These are phyloP conservation scores for Wickerhamomyces silvicola DNA, from an alignment of 805 yeast species.

Conservation along the genomic window DNA sequence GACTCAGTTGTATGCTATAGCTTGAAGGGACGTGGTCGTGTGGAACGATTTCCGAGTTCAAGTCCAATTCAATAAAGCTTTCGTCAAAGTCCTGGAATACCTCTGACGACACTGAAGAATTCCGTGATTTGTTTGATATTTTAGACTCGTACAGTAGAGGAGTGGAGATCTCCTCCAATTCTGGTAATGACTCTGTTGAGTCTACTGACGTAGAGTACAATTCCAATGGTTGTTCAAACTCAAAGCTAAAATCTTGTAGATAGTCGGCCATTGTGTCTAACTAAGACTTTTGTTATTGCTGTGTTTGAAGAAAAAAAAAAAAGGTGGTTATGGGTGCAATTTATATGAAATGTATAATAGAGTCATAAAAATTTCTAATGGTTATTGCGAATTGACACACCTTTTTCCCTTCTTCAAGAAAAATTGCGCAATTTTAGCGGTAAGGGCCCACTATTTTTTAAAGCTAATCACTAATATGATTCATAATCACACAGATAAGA, in stretches of 20 bases:
- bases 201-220: conserved; percentile 16
- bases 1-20: neutral
- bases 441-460: no score
- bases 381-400: no score
- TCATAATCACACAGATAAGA: no score
- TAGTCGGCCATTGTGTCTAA: conserved; percentile 11
- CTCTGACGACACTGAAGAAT: conserved; percentile 10
- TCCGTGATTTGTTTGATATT: conserved; percentile 13
- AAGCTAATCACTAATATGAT: no score
- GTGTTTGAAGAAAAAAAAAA: no score
- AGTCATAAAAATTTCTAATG: no score
- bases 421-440: no score
- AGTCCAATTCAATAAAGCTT: conserved; percentile 18
- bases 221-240: conserved; percentile 3
- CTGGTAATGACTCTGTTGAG: conserved; percentile 14
- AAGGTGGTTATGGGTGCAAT: no score
- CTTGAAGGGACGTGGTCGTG: neutral
- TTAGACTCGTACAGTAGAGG: conserved; percentile 22
- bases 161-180: conserved; percentile 15
- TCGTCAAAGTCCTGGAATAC: conserved; percentile 13
- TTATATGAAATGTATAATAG: no score
- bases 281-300: no score
- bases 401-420: no score
- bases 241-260: conserved; percentile 9
- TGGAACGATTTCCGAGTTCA: conserved; percentile 4